Evolutionary conservation across 83 land plant species (phyloP).

Genomic region (Thuja plicata): DNA sequence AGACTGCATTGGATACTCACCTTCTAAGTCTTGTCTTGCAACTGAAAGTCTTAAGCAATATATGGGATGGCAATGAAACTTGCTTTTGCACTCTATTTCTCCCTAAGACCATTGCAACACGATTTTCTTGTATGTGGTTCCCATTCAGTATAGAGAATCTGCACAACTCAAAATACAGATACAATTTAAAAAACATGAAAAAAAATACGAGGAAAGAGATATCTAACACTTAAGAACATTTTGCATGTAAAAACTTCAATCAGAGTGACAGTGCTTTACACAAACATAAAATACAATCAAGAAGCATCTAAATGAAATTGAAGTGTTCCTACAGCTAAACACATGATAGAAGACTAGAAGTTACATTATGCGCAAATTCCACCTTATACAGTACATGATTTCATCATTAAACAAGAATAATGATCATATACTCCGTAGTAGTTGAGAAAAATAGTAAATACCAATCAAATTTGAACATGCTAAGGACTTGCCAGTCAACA

Average conservation of each 20-base stretch:
- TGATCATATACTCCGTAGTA: neutral
- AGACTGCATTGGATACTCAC: neutral
- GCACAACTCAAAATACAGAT: conserved; percentile 7
- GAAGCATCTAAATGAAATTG: neutral
- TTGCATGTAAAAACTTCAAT: neutral
- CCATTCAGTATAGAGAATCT: neutral
- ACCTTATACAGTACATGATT: neutral
- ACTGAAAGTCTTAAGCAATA: neutral
- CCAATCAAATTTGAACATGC: neutral
- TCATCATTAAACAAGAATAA: neutral
- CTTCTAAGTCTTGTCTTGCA: conserved; percentile 11
- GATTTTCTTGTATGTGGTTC: neutral
- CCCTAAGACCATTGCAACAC: conserved; percentile 8
- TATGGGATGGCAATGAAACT: neutral
- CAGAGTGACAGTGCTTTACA: neutral
- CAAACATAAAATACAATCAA: neutral
- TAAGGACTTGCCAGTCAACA: neutral
- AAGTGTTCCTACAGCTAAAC: neutral
- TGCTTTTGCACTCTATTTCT: conserved; percentile 8
- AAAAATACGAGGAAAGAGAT: neutral
- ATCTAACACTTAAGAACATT: neutral
- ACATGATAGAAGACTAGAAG: neutral
- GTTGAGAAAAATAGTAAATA: neutral
- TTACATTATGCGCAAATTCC: neutral
- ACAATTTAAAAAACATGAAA: neutral